Conservation (phyloP, 2,329 filamentous ascomycete genomes). For the Colletotrichum zoysiae region DNA sequence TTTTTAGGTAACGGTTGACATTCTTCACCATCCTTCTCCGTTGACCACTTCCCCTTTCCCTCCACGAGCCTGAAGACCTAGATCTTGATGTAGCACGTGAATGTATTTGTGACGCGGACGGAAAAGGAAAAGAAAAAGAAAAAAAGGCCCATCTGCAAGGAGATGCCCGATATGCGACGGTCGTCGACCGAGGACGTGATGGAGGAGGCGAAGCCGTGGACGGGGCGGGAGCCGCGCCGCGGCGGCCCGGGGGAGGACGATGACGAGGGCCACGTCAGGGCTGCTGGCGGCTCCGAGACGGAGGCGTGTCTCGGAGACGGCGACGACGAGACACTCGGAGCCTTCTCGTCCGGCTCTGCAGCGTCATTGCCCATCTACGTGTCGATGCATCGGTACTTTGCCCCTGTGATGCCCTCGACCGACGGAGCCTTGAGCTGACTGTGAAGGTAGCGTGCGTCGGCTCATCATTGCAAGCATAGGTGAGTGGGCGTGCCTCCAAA, state of each 20-base stretch:
- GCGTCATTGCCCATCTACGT: conserved; percentile 28
- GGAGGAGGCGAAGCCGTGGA: conserved; percentile 36
- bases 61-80: not conserved
- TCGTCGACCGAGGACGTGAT: conserved; percentile 21
- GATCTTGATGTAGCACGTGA: conserved; percentile 24
- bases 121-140: not conserved
- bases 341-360: not conserved
- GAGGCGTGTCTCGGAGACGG: conserved; percentile 34
- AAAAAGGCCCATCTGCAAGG: not conserved
- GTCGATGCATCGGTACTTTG: conserved; percentile 37
- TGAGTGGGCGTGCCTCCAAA: not conserved
- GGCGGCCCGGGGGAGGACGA: conserved; percentile 21
- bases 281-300: conserved; percentile 34
- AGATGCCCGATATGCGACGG: conserved; percentile 30
- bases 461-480: conserved; percentile 39
- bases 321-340: conserved; percentile 4
- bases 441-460: conserved; percentile 23
- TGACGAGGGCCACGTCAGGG: conserved; percentile 7
- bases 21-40: not conserved
- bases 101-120: conserved; percentile 40
- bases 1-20: too few relatives aligned
- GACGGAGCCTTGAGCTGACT: conserved; percentile 6
- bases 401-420: too few relatives aligned
- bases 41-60: not conserved
- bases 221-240: conserved; percentile 14